A percentile compares a stretch with the other conserved stretches of the same genome.
Evolutionary conservation across 768 basidiomycete species (phyloP).

Genomic region (Suillus weaverae): DNA sequence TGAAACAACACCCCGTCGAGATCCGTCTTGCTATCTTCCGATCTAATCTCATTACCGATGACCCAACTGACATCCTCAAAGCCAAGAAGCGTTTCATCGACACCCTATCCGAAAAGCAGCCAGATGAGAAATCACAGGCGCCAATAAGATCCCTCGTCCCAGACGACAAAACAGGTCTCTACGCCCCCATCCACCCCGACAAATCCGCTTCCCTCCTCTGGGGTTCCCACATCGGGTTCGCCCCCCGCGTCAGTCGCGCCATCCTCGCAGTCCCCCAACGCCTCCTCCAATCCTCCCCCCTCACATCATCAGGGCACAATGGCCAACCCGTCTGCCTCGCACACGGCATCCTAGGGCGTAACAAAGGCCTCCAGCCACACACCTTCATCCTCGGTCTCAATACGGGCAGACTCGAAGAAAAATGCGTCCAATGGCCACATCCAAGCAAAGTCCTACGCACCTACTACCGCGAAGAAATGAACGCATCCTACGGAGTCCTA

Average conservation of each 20-base stretch:
- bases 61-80: slow-evolving; percentile 2
- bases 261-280: slow-evolving; percentile 3
- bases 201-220: neutral
- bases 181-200: neutral
- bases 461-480: slow-evolving; percentile 1
- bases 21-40: neutral
- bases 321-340: slow-evolving; percentile 1
- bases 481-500: neutral
- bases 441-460: slow-evolving; percentile 2
- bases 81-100: neutral
- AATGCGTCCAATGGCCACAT: slow-evolving; percentile 2
- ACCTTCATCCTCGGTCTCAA: neutral
- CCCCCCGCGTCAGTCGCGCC: slow-evolving; percentile 3
- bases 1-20: neutral
- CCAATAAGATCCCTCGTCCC: neutral
- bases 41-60: neutral
- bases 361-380: neutral
- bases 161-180: slow-evolving; percentile 2
- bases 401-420: neutral
- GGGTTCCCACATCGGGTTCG: slow-evolving; percentile 1
- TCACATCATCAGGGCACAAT: slow-evolving; percentile 3
- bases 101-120: neutral
- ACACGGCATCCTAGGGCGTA: slow-evolving; percentile 3
- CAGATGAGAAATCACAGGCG: neutral
- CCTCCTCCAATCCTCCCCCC: neutral